A percentile compares a stretch with the other conserved stretches of the same genome.
Conservation (phyloP, 345 rosid genomes). For the Streptanthus diversifolius region DNA sequence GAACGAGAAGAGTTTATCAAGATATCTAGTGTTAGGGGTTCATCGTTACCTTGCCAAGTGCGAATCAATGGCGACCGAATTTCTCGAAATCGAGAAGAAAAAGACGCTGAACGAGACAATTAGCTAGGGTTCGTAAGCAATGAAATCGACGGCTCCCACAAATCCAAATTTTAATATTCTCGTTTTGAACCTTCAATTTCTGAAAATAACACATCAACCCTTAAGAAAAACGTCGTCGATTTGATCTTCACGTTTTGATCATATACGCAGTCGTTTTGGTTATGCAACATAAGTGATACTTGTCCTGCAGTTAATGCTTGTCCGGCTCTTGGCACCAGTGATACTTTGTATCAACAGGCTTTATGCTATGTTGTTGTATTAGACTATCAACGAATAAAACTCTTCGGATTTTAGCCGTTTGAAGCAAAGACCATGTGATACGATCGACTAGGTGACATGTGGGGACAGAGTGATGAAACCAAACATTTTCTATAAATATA, state of each 20-base stretch:
- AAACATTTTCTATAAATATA: constrained; percentile 10
- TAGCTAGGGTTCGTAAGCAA: constrained; percentile 24
- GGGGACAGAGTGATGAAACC: constrained; percentile 7
- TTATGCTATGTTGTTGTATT: too few relatives aligned
- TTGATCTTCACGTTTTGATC: background rate
- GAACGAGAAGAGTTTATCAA: background rate
- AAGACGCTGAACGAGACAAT: background rate
- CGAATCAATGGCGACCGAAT: constrained; percentile 26
- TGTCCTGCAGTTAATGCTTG: too few relatives aligned
- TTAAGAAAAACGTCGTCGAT: background rate
- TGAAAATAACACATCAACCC: constrained; percentile 4
- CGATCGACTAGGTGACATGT: background rate
- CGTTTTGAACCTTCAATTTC: background rate
- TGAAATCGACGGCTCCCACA: background rate
- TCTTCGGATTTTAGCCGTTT: background rate
- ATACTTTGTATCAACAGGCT: too few relatives aligned
- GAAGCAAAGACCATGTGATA: constrained; percentile 5
- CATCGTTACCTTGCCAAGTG: constrained; percentile 11
- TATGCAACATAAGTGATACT: too few relatives aligned
- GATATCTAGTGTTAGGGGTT: background rate
- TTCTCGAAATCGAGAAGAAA: background rate
- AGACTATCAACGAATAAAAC: too few relatives aligned
- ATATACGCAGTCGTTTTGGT: too few relatives aligned
- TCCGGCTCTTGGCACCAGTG: too few relatives aligned
- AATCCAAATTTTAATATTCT: background rate